Conservation (phyloP, 176 grass and related monocot species). For the Otatea glauca region DNA sequence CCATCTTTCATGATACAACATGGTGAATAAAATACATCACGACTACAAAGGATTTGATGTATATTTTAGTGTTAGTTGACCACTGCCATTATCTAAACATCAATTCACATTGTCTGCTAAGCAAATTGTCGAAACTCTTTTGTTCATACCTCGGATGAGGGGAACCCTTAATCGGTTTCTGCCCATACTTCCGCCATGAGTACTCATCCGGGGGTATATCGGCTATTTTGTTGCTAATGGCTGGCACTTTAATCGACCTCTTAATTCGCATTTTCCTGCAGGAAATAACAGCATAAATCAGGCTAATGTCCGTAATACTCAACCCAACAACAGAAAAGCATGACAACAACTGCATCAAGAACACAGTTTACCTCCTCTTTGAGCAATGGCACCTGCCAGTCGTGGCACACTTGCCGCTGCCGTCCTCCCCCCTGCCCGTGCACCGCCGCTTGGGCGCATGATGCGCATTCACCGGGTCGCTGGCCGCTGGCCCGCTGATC, state of each 20-base stretch:
- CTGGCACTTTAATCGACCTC: slow-evolving; percentile 92
- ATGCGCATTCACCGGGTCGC: slow-evolving; percentile 53
- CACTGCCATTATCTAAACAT: slow-evolving; percentile 1
- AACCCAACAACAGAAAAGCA: slow-evolving; percentile 17
- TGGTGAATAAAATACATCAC: slow-evolving; percentile 38
- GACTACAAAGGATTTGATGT: slow-evolving; percentile 19
- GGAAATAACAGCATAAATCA: background rate
- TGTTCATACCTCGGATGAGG: slow-evolving; percentile 91
- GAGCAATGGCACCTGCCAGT: slow-evolving; percentile 82
- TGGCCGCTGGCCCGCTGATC: slow-evolving; percentile 51
- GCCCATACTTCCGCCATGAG: slow-evolving; percentile 97
- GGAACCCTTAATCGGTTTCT: slow-evolving; percentile 97
- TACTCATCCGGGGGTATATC: slow-evolving; percentile 95
- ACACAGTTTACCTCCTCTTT: slow-evolving; percentile 69
- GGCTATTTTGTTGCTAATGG: slow-evolving; percentile 93
- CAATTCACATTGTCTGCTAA: background rate
- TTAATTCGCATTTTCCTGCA: slow-evolving; percentile 82
- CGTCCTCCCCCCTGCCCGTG: slow-evolving; percentile 61
- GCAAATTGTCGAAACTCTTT: background rate
- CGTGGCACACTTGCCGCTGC: slow-evolving; percentile 68
- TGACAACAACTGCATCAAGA: background rate
- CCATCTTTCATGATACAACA: slow-evolving; percentile 44
- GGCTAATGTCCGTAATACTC: slow-evolving; percentile 11
- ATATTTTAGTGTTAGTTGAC: slow-evolving; percentile 34
- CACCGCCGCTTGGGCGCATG: slow-evolving; percentile 58